Conservation (phyloP, 177 flowering plant species). For the Vitis hybrid region DNA sequence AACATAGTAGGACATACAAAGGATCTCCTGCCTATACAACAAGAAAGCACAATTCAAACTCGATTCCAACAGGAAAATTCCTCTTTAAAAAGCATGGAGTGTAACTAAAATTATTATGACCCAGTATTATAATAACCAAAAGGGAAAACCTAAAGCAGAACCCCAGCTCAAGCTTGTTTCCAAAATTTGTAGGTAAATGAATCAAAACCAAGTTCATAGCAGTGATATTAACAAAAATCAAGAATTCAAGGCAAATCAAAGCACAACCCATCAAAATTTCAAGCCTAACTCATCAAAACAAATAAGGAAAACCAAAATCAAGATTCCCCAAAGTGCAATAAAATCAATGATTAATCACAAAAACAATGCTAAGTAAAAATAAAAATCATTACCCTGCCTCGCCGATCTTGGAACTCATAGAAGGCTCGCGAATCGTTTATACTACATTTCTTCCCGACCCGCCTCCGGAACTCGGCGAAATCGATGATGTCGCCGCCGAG, state of each 20-base stretch:
- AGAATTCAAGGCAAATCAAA: not conserved
- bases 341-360: not conserved
- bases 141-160: too few relatives aligned
- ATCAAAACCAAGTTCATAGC: too few relatives aligned
- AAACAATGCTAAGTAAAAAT: not conserved
- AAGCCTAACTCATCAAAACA: not conserved
- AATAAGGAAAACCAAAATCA: not conserved
- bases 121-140: too few relatives aligned
- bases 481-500: slow-evolving; percentile 79
- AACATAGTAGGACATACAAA: slow-evolving; percentile 74
- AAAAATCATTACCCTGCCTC: slow-evolving; percentile 54
- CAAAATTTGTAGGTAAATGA: too few relatives aligned
- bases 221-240: not conserved
- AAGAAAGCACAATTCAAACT: slow-evolving; percentile 9
- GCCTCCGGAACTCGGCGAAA: slow-evolving; percentile 87
- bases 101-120: too few relatives aligned
- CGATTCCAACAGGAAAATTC: not conserved
- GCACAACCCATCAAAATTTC: not conserved
- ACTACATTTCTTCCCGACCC: slow-evolving; percentile 83
- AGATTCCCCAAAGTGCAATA: not conserved
- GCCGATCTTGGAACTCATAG: slow-evolving; percentile 72
- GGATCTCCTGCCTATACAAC: slow-evolving; percentile 76
- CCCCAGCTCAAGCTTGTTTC: too few relatives aligned
- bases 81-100: not conserved
- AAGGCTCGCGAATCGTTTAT: slow-evolving; percentile 80